Percentiles rank a stretch among this genome's conserved stretches.
Evolutionary conservation across 805 yeast species (phyloP).

Genomic region (Lipomyces oligophaga): DNA sequence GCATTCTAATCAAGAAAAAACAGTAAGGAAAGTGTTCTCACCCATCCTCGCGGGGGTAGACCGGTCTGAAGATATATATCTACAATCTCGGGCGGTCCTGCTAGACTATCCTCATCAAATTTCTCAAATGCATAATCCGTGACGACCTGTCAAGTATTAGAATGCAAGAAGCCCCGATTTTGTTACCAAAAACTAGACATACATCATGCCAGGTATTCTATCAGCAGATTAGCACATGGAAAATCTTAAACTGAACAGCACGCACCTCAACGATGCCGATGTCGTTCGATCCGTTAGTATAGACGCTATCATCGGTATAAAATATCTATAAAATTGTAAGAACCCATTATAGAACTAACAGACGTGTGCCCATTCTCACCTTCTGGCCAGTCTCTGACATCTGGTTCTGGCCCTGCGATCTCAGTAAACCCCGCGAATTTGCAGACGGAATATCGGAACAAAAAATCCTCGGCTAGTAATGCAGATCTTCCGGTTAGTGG

Average conservation of each 20-base stretch:
- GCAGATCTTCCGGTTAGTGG: too few species aligned
- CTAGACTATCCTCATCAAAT: constrained; percentile 8
- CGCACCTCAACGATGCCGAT: constrained; percentile 27
- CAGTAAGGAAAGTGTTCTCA: background rate
- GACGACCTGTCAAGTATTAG: constrained; percentile 8
- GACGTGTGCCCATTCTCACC: too few species aligned
- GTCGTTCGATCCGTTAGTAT: constrained; percentile 10
- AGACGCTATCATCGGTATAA: constrained; percentile 25
- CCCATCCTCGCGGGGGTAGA: constrained; percentile 29
- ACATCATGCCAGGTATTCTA: constrained; percentile 30
- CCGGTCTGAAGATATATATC: constrained; percentile 11
- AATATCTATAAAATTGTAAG: constrained; percentile 5
- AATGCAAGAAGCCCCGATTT: background rate
- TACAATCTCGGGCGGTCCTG: constrained; percentile 26
- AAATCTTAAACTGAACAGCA: too few species aligned
- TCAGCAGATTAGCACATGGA: background rate
- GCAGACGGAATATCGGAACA: too few species aligned
- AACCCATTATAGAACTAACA: too few species aligned
- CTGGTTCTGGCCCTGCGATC: too few species aligned
- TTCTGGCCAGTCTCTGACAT: too few species aligned
- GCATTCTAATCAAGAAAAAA: background rate
- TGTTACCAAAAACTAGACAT: background rate
- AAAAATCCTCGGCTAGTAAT: too few species aligned
- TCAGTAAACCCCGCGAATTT: too few species aligned
- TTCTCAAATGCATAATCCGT: constrained; percentile 16